Evolutionary conservation across 208 protist genomes (phyloP), one percentile per base, ranked within the genome.

Genomic region (Trypanosoma platydactyli): DNA sequence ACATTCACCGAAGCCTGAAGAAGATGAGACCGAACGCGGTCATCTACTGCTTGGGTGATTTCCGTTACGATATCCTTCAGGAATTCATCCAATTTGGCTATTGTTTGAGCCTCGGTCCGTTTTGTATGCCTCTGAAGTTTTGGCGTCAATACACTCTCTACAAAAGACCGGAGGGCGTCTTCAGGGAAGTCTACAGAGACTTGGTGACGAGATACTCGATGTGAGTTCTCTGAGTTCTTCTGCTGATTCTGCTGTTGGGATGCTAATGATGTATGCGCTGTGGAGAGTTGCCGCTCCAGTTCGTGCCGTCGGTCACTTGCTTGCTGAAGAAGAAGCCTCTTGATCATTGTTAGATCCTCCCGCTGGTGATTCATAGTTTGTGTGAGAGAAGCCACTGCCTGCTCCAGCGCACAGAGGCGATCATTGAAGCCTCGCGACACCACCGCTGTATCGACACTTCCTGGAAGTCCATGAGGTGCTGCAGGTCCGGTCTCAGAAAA

Each of bases 261-360:
- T 76, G 69, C 40, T 11, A 40, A 20, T n/a, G 41, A 51, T 41
- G 30, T 24, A 7, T 63, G 40, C 9, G 33, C 5, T 40, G 24
- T 6, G 30, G 51, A 63, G 27, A 70, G 50, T 27, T 68, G 75
- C 33, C 62, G 64, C 54, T 88, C 81, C n/a, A 77, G 53, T 58
- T 87, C 88, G 11, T 80, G 76, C 13, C 85, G 81, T 3, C 77
- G 66, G 62, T 86, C 77, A 46, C 67, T 69, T 25, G 82, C 80
- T 71, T 95, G 86, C 63, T 93, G 89, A 13, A 95, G 73, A 25
- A 95, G 79, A 62, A 92, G 70, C n/a, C 80, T 75, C 69, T 91
- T 93, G 44, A 95, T 88, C 80, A 91, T 83, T 20, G 82, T 81
- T 40, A 95, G 53, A 73, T 95, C 90, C 35, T 95, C 83, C 29